These are phyloP conservation scores for Ophiostoma ips DNA, from an alignment of 2,329 filamentous ascomycete species.

Conservation along the genomic window DNA sequence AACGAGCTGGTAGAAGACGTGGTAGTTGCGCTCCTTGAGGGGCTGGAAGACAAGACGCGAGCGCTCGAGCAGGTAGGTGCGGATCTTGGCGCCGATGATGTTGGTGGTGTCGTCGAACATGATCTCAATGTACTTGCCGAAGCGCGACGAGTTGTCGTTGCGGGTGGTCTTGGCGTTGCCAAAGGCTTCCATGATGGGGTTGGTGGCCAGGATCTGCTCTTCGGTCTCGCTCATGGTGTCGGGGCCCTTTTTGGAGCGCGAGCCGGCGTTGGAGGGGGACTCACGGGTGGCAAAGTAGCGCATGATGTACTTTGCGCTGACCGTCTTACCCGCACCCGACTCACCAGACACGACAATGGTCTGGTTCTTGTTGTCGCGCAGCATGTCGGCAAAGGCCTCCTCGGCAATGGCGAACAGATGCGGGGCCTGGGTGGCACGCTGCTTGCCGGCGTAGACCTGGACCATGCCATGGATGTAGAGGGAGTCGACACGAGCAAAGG, in stretches of 20 bases:
- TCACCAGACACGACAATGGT: conserved; percentile 98
- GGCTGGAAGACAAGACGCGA: conserved; percentile 96
- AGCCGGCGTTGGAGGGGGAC: conserved; percentile 73
- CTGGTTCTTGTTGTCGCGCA: conserved; percentile 90
- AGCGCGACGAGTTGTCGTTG: conserved; percentile 97
- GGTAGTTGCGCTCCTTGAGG: conserved; percentile 94
- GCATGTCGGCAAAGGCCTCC: conserved; percentile 98
- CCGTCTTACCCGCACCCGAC: conserved; percentile 96
- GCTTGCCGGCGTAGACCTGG: conserved; percentile 96
- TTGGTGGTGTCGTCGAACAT: conserved; percentile 94
- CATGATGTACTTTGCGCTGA: conserved; percentile 99
- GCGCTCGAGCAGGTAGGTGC: conserved; percentile 88
- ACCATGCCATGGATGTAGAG: conserved; percentile 99
- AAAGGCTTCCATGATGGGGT: conserved; percentile 99
- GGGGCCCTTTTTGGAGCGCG: conserved; percentile 58
- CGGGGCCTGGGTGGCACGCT: conserved; percentile 88
- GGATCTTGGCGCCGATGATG: conserved; percentile 95
- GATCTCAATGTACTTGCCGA: conserved; percentile 99
- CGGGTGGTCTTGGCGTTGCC: conserved; percentile 99
- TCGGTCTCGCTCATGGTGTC: conserved; percentile 93
- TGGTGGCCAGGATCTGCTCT: conserved; percentile 94
- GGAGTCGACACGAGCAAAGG: conserved; percentile 92
- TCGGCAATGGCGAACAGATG: conserved; percentile 98
- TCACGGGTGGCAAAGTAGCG: conserved; percentile 97
- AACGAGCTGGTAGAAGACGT: conserved; percentile 96